Base-by-base conservation (phyloP, 2,329 filamentous ascomycete genomes). In the Monilinia fructicola region DNA sequence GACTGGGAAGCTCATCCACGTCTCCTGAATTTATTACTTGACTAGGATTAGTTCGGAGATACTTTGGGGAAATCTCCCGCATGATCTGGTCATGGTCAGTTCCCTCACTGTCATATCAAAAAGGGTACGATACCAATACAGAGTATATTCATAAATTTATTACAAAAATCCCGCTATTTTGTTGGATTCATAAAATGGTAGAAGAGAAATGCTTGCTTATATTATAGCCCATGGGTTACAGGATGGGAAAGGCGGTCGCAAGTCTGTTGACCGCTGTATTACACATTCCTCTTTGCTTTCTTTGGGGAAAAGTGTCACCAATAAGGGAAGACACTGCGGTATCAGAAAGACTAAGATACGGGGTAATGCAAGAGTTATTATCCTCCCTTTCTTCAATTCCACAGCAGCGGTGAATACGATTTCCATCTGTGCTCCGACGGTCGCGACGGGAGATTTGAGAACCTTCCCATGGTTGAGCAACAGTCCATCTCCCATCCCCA, bases 381-480 rank as follows among this genome's bases (percentile, higher is more conserved):
- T 50, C 44, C 44, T 23, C 28, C 58, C 58, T 50, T 48, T 48
- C 56, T 59, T 38, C 23, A 52, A 50, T 65, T 60, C 46, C 63
- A 65, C 63, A 28, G 54, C 63, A 65, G 63, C 63, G 63, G 63
- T 65, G 63, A 65, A 65, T 65, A 65, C 63, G 46, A 60, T 56
- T 50, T 53, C 53, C 50, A 65, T 65, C 62, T 59, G 52, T 58
- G 62, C 52, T 48, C 28, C 62, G 62, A 64, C 52, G 44, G 58
- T 50, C 58, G 46, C 53, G 62, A 64, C 61, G 50, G 61, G 16
- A 55, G 61, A 40, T 55, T 44, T 35, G 48, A 28, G n/a, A 35
- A 48, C 26, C 42, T 23, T 35, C 42, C 52, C 42, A 59, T 65
- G 40, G 62, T 58, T 64, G 62, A 56, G n/a, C 38, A 58, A 46